phyloP scores from a whole-genome alignment of 768 basidiomycete species.

The Termitomyces sp. region DNA sequence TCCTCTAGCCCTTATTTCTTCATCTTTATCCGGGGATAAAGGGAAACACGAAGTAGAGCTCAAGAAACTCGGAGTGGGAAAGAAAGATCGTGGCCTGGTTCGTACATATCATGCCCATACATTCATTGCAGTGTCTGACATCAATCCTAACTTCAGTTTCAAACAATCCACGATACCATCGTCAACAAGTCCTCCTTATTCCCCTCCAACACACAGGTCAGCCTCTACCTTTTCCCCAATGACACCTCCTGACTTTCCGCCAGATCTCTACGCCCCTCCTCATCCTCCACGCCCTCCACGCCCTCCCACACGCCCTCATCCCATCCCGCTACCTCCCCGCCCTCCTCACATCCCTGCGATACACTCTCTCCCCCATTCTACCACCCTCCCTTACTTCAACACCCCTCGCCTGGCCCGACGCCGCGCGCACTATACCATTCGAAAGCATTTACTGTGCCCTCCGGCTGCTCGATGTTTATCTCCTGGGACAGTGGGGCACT shows the following conservation, averaged over 20 bases:
- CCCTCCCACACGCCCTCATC: slow-evolving; percentile 46
- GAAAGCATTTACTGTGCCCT: slow-evolving; percentile 55
- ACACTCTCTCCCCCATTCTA: slow-evolving; percentile 33
- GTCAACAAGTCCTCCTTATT: slow-evolving; percentile 35
- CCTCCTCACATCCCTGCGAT: slow-evolving; percentile 32
- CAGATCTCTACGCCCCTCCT: slow-evolving; percentile 59
- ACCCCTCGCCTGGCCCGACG: slow-evolving; percentile 31
- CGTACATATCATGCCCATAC: slow-evolving; percentile 19
- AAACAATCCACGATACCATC: slow-evolving; percentile 35
- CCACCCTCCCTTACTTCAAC: slow-evolving; percentile 34
- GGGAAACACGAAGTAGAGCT: slow-evolving; percentile 38
- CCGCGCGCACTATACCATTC: slow-evolving; percentile 27
- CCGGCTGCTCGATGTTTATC: slow-evolving; percentile 58
- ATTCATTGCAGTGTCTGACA: not conserved
- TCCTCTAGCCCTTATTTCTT: slow-evolving; percentile 44
- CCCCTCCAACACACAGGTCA: slow-evolving; percentile 31
- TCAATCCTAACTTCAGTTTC: slow-evolving; percentile 26
- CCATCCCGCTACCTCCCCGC: slow-evolving; percentile 30
- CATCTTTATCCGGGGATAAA: slow-evolving; percentile 11
- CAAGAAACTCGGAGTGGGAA: slow-evolving; percentile 51
- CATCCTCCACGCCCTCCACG: slow-evolving; percentile 46
- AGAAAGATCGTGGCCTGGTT: slow-evolving; percentile 58
- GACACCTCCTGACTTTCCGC: not conserved
- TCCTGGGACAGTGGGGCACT: slow-evolving; percentile 56
- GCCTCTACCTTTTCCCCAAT: slow-evolving; percentile 14